Evolutionary conservation across 306 rosid genomes (phyloP).

Genomic region (Prunus fruticosa): DNA sequence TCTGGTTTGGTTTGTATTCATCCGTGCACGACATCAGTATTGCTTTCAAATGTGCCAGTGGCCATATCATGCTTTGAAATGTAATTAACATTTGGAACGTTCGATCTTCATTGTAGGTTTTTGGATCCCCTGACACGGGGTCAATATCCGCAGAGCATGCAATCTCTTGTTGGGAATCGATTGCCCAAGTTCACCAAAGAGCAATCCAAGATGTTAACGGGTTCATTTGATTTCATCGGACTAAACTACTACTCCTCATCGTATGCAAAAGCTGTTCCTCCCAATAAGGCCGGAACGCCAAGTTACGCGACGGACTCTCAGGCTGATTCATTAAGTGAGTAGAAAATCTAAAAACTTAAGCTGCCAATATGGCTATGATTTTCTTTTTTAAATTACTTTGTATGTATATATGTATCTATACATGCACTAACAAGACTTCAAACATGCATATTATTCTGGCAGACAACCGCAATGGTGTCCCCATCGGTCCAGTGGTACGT

Average conservation of each 20-base stretch:
- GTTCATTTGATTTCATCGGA: conserved; percentile 46
- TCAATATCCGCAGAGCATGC: conserved; percentile 41
- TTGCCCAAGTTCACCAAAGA: conserved; percentile 36
- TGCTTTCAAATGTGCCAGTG: too few relatives aligned
- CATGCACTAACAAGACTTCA: not conserved
- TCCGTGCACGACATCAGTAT: too few relatives aligned
- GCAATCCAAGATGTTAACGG: conserved; percentile 27
- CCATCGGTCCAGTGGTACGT: conserved; percentile 50
- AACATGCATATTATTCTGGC: conserved; percentile 1
- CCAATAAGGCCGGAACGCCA: not conserved
- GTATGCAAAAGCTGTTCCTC: conserved; percentile 33
- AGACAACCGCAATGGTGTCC: conserved; percentile 36
- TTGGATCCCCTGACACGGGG: conserved; percentile 39
- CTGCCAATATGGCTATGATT: not conserved
- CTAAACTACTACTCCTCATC: conserved; percentile 35
- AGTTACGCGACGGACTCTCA: conserved; percentile 30
- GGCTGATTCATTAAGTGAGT: conserved; percentile 15
- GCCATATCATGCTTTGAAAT: too few relatives aligned
- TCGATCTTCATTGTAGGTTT: conserved; percentile 19
- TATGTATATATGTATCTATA: too few relatives aligned
- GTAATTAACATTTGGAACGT: not conserved
- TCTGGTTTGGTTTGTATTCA: too few relatives aligned
- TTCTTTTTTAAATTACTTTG: too few relatives aligned
- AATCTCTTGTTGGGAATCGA: conserved; percentile 16
- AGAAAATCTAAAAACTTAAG: not conserved